Evolutionary conservation across 495 filamentous ascomycete species (phyloP).

Genomic region (Podospora conica): DNA sequence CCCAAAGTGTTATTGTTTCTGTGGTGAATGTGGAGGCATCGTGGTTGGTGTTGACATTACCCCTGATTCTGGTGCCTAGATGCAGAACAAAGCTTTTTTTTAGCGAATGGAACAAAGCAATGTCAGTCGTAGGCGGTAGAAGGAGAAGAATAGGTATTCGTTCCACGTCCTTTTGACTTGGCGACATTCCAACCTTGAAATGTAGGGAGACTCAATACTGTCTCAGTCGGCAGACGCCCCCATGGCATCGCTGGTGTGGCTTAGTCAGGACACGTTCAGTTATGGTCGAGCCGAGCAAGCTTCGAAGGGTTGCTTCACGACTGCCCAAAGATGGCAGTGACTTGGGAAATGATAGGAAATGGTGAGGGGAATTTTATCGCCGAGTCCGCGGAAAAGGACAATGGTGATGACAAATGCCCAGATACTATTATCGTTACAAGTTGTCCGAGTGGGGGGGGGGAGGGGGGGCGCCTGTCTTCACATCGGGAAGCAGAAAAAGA

Average conservation of each 20-base stretch:
- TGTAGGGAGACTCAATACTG: neutral
- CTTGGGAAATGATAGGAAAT: neutral
- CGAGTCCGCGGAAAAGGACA: neutral
- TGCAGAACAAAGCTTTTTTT: neutral
- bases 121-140: neutral
- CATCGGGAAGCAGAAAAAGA: neutral
- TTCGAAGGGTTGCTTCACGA: neutral
- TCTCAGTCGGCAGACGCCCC: neutral
- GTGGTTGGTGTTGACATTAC: neutral
- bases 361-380: neutral
- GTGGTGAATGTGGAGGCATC: neutral
- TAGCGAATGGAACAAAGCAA: neutral
- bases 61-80: neutral
- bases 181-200: neutral
- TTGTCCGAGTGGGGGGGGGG: neutral
- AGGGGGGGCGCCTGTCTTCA: neutral
- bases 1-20: neutral
- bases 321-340: neutral
- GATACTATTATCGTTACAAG: neutral
- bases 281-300: neutral
- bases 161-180: neutral
- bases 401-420: neutral
- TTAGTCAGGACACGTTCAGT: neutral
- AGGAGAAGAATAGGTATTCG: neutral
- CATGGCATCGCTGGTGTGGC: too few relatives aligned